Percentiles rank a stretch among this genome's conserved stretches.
These are phyloP conservation scores for Myxozyma mucilagina DNA, from an alignment of 805 yeast species.

Conservation along the genomic window DNA sequence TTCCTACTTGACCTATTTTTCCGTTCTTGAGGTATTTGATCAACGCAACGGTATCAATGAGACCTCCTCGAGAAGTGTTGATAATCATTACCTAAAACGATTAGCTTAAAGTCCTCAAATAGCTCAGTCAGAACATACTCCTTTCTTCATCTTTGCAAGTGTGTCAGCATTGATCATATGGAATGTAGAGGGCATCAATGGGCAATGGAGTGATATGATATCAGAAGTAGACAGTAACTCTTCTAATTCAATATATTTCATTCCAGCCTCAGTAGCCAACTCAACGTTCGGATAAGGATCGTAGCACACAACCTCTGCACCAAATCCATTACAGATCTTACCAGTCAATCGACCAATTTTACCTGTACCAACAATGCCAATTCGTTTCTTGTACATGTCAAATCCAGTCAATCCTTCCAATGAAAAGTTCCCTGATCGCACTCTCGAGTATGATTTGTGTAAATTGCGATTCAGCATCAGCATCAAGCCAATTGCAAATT, in stretches of 20 bases:
- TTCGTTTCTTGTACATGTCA: conserved; percentile 42
- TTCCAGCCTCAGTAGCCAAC: conserved; percentile 41
- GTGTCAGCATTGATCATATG: conserved; percentile 47
- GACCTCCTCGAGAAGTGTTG: conserved; percentile 54
- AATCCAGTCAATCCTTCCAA: conserved; percentile 36
- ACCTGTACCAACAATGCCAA: conserved; percentile 53
- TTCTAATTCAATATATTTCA: conserved; percentile 44
- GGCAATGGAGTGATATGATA: conserved; percentile 49
- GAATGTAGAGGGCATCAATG: conserved; percentile 48
- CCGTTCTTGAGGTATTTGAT: conserved; percentile 44
- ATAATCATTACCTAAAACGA: conserved; percentile 41
- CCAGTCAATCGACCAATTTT: conserved; percentile 51
- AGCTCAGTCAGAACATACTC: conserved; percentile 36
- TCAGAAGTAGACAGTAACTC: conserved; percentile 45
- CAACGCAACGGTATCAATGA: conserved; percentile 48
- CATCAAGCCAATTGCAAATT: conserved; percentile 36
- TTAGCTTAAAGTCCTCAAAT: background rate
- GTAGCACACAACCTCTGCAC: conserved; percentile 48
- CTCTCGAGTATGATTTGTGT: conserved; percentile 36
- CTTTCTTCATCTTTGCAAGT: conserved; percentile 48
- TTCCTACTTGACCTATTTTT: conserved; percentile 50
- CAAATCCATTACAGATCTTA: conserved; percentile 46
- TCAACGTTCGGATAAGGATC: conserved; percentile 42
- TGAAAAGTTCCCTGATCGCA: conserved; percentile 36
- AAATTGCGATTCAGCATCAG: conserved; percentile 36